Evolutionary conservation across 148 eudicot genomes (phyloP).

Genomic region (Arctostaphylos glauca): DNA sequence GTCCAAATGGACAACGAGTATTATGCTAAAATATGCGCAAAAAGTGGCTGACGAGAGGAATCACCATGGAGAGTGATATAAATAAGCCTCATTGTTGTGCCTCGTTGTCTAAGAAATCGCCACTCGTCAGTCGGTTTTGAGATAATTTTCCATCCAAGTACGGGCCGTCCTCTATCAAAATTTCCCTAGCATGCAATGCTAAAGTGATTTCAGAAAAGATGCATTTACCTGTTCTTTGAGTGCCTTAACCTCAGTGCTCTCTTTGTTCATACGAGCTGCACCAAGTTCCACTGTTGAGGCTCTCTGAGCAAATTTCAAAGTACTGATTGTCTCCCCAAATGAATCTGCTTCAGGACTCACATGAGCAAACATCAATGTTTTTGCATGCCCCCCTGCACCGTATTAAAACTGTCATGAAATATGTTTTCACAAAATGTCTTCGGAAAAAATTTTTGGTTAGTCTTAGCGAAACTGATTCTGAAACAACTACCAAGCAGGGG

Average conservation of each 20-base stretch:
- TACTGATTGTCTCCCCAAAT: conserved; percentile 64
- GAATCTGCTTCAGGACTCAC: conserved; percentile 80
- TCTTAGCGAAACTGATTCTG: background rate
- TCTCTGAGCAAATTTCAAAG: conserved; percentile 83
- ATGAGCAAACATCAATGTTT: conserved; percentile 86
- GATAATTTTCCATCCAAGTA: background rate
- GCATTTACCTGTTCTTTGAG: conserved; percentile 66
- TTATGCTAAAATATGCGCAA: background rate
- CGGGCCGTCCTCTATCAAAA: background rate
- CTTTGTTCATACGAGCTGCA: conserved; percentile 62
- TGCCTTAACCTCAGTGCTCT: conserved; percentile 61
- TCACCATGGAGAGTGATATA: background rate
- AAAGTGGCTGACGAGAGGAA: background rate
- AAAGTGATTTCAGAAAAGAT: background rate
- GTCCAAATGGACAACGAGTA: background rate
- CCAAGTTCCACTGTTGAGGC: conserved; percentile 85
- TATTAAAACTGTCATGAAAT: conserved; percentile 9
- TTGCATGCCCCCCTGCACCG: conserved; percentile 68
- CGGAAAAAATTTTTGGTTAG: background rate
- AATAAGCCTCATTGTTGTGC: background rate
- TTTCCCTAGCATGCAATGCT: background rate
- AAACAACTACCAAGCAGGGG: background rate
- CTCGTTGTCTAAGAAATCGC: background rate
- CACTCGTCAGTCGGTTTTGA: background rate
- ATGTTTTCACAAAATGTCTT: background rate